Evolutionary conservation across 176 grass and related monocot species (phyloP), one percentile per base, ranked within the genome.

Genomic region (Oryza rufipogon): DNA sequence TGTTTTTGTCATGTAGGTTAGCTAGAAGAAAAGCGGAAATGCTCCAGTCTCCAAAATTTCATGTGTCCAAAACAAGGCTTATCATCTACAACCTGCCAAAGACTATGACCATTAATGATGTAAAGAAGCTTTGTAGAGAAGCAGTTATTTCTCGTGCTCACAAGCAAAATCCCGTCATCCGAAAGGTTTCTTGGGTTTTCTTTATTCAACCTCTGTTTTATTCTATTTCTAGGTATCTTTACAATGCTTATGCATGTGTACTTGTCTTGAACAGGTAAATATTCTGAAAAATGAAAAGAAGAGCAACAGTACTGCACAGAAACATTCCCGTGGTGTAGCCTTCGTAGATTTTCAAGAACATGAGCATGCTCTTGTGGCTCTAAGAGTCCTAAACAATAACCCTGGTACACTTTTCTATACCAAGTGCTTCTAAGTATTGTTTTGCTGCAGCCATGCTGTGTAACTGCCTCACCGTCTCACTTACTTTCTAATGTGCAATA

Each of bases 291-390:
- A 95, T 66, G 96, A 86, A 70, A 93, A 95, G 80, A 98, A 98
- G 82, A 85, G 83, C 28, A 81, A 88, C 11, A 66, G 46, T 89
- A 23, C n/a, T 86, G 77, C 68, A 34, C 92, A 89, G 45, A 98
- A 95, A 63, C 89, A 95, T 91, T 98, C 96, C 16, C 87, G 87
- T 3, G 93, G 96, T 71, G 93, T 98, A 64, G 93, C 93, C 46
- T 98, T 98, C 83, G 93, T 95, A 81, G 93, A 98, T 86, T 98
- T 98, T 87, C 87, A 97, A 94, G 90, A 97, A 73, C 95, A 97
- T 83, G 77, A 98, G 45, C 96, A 98, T 64, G 93, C 96, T 66
- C 89, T 98, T 94, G 96, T 95, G 26, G 93, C 93, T 68, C 83
- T 95, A 81, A 87, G 96, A 71, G 96, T 98, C 86, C 88, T 98